Evolutionary conservation across 176 grass and related monocot genomes (phyloP).

Genomic region (Triticum dicoccoides): DNA sequence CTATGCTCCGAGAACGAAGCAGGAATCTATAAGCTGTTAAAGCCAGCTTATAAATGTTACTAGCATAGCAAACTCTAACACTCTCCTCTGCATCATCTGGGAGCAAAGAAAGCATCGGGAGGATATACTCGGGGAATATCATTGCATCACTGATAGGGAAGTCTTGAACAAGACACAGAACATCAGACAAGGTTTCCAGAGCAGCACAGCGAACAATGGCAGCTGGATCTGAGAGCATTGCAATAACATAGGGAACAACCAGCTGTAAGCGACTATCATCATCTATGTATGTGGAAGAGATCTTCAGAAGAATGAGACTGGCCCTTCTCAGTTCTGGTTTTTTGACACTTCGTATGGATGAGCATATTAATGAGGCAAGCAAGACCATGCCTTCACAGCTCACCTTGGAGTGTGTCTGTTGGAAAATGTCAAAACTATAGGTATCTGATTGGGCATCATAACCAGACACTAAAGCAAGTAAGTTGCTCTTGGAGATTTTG

Average conservation of each 20-base stretch:
- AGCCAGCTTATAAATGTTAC: slow-evolving; percentile 92
- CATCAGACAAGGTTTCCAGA: slow-evolving; percentile 88
- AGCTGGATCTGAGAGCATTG: slow-evolving; percentile 89
- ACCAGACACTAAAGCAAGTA: slow-evolving; percentile 65
- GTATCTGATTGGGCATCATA: slow-evolving; percentile 79
- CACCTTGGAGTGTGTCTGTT: slow-evolving; percentile 44
- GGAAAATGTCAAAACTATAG: slow-evolving; percentile 58
- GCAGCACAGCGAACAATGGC: slow-evolving; percentile 96
- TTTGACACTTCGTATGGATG: slow-evolving; percentile 92
- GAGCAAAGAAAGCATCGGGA: slow-evolving; percentile 94
- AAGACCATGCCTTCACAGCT: slow-evolving; percentile 93
- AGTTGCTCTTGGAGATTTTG: slow-evolving; percentile 71
- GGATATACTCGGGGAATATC: slow-evolving; percentile 98
- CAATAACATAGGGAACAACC: slow-evolving; percentile 95
- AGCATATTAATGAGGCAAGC: slow-evolving; percentile 92
- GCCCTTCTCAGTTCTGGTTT: slow-evolving; percentile 87
- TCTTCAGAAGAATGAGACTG: slow-evolving; percentile 72
- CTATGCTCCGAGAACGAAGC: slow-evolving; percentile 49
- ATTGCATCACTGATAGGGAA: slow-evolving; percentile 94
- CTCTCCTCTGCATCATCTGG: slow-evolving; percentile 99
- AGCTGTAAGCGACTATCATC: slow-evolving; percentile 93
- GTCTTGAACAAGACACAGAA: slow-evolving; percentile 83
- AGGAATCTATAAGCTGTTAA: slow-evolving; percentile 92
- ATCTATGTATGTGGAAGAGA: slow-evolving; percentile 81
- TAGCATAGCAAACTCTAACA: slow-evolving; percentile 95